Evolutionary conservation across 306 rosid genomes (phyloP).

Genomic region (Glycine soja): DNA sequence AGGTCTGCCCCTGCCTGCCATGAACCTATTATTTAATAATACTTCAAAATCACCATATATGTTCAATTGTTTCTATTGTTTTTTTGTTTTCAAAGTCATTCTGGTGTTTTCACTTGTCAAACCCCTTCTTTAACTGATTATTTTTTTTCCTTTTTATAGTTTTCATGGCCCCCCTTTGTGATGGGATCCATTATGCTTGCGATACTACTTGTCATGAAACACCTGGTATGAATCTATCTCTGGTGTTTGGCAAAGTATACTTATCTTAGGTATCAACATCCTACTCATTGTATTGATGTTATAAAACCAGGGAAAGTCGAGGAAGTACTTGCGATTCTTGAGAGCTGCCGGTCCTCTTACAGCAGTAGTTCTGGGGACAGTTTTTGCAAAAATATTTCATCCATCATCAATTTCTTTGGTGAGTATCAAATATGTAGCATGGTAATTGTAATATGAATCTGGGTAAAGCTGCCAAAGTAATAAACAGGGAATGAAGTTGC

Average conservation of each 20-base stretch:
- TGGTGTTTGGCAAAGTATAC: constrained; percentile 36
- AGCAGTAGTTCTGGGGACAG: constrained; percentile 78
- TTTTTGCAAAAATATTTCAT: constrained; percentile 68
- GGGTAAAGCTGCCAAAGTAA: constrained; percentile 31
- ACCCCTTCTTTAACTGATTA: constrained; percentile 45
- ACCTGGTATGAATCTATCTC: constrained; percentile 71
- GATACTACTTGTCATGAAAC: constrained; percentile 84
- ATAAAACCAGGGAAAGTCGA: constrained; percentile 71
- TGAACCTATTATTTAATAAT: neutral
- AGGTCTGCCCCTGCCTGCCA: too few relatives aligned
- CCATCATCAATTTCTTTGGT: constrained; percentile 92
- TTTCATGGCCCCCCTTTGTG: constrained; percentile 94
- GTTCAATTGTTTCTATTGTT: constrained; percentile 25
- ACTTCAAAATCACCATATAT: constrained; percentile 4
- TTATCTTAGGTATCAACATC: constrained; percentile 36
- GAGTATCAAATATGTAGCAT: constrained; percentile 49
- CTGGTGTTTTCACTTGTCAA: constrained; percentile 35
- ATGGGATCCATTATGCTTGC: constrained; percentile 88
- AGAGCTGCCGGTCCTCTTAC: constrained; percentile 96
- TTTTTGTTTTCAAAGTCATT: neutral
- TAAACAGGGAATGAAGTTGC: neutral
- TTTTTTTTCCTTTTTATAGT: constrained; percentile 67
- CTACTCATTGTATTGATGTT: constrained; percentile 46
- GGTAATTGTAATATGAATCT: constrained; percentile 30
- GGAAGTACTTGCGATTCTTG: constrained; percentile 64